These are phyloP conservation scores for Colletotrichum cordylinicola DNA, from an alignment of 2,329 filamentous ascomycete species.

Conservation along the genomic window DNA sequence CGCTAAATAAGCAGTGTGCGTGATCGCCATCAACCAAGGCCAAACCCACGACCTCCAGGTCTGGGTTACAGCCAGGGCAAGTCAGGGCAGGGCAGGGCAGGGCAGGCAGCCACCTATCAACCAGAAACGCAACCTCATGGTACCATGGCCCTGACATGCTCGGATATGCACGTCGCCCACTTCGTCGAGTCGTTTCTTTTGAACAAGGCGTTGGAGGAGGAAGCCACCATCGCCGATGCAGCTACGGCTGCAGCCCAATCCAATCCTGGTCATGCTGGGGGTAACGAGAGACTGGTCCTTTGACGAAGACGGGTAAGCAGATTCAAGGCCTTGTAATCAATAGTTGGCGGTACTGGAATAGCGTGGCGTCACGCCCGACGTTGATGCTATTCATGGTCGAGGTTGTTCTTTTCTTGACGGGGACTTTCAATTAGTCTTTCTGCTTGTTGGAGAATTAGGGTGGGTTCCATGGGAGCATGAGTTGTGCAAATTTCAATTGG, in stretches of 20 bases:
- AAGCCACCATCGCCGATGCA: background rate
- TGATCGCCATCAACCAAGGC: constrained; percentile 7
- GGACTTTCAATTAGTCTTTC: background rate
- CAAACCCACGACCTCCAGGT: background rate
- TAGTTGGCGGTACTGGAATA: background rate
- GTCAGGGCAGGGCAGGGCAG: background rate
- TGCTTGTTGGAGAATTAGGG: background rate
- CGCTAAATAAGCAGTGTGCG: constrained; percentile 2
- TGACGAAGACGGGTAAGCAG: background rate
- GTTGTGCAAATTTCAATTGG: background rate
- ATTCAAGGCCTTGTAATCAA: background rate
- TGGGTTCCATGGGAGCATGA: background rate
- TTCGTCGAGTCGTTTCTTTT: background rate
- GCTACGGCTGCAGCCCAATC: background rate
- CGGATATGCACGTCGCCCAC: constrained; percentile 11
- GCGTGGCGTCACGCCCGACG: constrained; percentile 14
- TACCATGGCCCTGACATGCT: constrained; percentile 14
- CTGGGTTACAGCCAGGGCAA: background rate
- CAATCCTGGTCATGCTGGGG: background rate
- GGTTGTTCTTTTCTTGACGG: background rate
- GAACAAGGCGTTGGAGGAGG: background rate
- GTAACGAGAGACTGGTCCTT: background rate
- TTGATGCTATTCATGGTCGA: background rate
- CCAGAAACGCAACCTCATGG: background rate
- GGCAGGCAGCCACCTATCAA: background rate